A percentile compares a stretch with the other conserved stretches of the same genome.
Evolutionary conservation across 176 grass and related monocot genomes (phyloP).

Genomic region (Musa itinerans): DNA sequence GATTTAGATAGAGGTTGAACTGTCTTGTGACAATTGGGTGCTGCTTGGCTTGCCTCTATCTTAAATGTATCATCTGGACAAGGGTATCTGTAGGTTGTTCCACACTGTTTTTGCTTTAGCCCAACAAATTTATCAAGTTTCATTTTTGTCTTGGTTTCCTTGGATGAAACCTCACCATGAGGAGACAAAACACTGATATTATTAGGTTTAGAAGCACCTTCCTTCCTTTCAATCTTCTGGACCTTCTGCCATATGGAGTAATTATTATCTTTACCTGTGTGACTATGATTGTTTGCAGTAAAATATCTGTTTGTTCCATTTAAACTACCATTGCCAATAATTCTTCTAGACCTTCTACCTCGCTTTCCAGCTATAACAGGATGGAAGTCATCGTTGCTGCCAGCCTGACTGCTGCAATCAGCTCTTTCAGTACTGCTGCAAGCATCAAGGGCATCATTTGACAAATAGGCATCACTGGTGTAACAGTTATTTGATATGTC

Average conservation of each 20-base stretch:
- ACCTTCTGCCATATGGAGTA: slow-evolving; percentile 21
- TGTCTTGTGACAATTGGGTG: slow-evolving; percentile 8
- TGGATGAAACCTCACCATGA: slow-evolving; percentile 18
- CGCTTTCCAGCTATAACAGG: slow-evolving; percentile 52
- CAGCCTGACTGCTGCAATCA: slow-evolving; percentile 7
- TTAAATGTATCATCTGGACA: neutral
- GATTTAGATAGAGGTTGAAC: slow-evolving; percentile 11
- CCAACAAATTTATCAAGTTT: slow-evolving; percentile 15
- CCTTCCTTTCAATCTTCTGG: slow-evolving; percentile 22
- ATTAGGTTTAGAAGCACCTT: slow-evolving; percentile 13
- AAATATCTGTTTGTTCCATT: slow-evolving; percentile 10
- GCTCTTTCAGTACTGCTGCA: slow-evolving; percentile 6
- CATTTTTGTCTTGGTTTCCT: slow-evolving; percentile 23
- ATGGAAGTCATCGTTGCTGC: slow-evolving; percentile 37
- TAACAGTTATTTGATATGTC: slow-evolving; percentile 23
- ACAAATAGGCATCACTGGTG: no score
- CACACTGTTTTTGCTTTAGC: slow-evolving; percentile 24
- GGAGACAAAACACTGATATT: slow-evolving; percentile 19
- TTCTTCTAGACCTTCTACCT: slow-evolving; percentile 45
- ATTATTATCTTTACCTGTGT: slow-evolving; percentile 25
- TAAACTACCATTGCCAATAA: slow-evolving; percentile 26
- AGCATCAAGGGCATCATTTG: slow-evolving; percentile 21
- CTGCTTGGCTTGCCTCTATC: slow-evolving; percentile 17
- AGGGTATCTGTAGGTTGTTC: slow-evolving; percentile 2
- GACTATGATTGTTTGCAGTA: slow-evolving; percentile 1